phyloP scores from a whole-genome alignment of 2,329 filamentous ascomycete species.

The Mycosphaerella sp. region DNA sequence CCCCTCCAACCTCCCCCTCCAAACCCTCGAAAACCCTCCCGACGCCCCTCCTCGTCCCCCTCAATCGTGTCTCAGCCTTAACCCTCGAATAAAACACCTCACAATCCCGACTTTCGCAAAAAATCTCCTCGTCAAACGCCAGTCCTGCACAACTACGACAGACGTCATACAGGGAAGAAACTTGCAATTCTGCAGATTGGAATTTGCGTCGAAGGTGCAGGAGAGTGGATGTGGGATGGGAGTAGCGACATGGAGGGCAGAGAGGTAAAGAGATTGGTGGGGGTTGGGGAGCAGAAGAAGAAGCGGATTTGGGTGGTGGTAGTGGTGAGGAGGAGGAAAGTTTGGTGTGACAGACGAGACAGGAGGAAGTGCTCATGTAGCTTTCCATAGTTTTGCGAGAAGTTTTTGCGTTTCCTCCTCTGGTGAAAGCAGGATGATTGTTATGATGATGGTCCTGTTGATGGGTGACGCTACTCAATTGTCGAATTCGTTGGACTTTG shows the following conservation, averaged over 20 bases:
- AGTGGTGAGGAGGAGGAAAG: no score
- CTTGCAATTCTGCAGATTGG: constrained; percentile 56
- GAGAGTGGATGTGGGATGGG: constrained; percentile 54
- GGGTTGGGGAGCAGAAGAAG: constrained; percentile 12
- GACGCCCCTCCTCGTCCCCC: constrained; percentile 35
- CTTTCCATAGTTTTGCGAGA: constrained; percentile 69
- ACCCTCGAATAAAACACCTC: constrained; percentile 79
- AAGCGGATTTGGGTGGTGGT: constrained; percentile 24
- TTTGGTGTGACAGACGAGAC: constrained; percentile 65
- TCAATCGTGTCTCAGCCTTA: constrained; percentile 50
- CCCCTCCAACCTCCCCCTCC: constrained; percentile 28
- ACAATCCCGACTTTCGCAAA: constrained; percentile 85
- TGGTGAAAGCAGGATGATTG: constrained; percentile 9
- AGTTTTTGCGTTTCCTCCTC: constrained; percentile 11
- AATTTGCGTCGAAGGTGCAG: constrained; percentile 58
- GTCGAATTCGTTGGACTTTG: constrained; percentile 70
- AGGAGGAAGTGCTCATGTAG: constrained; percentile 79
- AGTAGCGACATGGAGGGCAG: constrained; percentile 52
- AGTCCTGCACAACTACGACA: constrained; percentile 76
- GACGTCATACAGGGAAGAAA: constrained; percentile 58
- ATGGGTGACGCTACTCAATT: constrained; percentile 39
- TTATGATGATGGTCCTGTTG: neutral
- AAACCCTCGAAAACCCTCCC: constrained; percentile 40
- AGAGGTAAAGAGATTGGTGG: constrained; percentile 39
- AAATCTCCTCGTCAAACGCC: constrained; percentile 67